Conservation (phyloP, 1,139 yeast species). For the Hyphopichia pseudoburtonii region DNA sequence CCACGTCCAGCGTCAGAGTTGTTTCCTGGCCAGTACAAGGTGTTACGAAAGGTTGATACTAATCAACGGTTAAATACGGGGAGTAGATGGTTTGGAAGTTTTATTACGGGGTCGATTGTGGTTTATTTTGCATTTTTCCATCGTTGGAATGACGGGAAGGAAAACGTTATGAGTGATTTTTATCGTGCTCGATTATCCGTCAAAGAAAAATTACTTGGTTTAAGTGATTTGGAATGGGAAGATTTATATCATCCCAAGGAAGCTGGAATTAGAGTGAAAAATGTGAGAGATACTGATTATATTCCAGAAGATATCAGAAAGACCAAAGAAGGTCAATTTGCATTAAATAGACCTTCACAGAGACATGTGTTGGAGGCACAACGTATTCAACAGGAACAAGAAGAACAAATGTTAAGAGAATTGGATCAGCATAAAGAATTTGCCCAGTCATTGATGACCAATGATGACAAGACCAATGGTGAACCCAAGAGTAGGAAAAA, state of each 20-base stretch:
- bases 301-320: constrained; percentile 39
- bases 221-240: constrained; percentile 59
- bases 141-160: constrained; percentile 84
- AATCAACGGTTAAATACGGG: constrained; percentile 58
- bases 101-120: constrained; percentile 46
- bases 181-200: constrained; percentile 59
- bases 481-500: constrained; percentile 20
- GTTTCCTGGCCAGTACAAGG: constrained; percentile 80
- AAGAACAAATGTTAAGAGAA: constrained; percentile 64
- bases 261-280: constrained; percentile 33
- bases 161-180: constrained; percentile 69
- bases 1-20: constrained; percentile 75
- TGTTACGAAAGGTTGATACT: constrained; percentile 60
- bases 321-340: constrained; percentile 47
- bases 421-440: constrained; percentile 37
- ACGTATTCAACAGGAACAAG: constrained; percentile 65
- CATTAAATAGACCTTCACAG: constrained; percentile 67
- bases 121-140: constrained; percentile 68
- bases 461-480: constrained; percentile 21
- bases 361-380: constrained; percentile 78
- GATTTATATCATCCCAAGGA: constrained; percentile 56
- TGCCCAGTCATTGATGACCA: constrained; percentile 33
- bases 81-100: constrained; percentile 49
- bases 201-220: constrained; percentile 54
- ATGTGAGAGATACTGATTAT: constrained; percentile 44